Base-by-base conservation (phyloP, 495 filamentous ascomycete genomes). In the Pseudomonodictys pantanalensis region DNA sequence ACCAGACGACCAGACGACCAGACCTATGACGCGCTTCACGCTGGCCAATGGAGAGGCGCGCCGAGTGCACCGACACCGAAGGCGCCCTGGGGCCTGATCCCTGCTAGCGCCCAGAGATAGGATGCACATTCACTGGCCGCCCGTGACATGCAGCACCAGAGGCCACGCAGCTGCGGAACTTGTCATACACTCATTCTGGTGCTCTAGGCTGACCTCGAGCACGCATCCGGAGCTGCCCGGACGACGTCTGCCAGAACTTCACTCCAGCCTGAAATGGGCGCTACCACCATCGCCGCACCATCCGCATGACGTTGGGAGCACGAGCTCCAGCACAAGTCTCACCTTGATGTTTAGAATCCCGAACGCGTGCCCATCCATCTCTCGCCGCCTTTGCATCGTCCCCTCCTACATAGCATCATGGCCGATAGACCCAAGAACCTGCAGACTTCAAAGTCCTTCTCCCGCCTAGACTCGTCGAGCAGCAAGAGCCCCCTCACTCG, bases 361-460 rank as follows among this genome's bases (percentile, higher is more conserved):
- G 25, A n/a, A 48, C 43, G 55, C 35, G 33, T 44, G 23, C 56
- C 45, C 56, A 35, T 48, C 25, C 44, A 28, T 28, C 35, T 29
- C 54, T 25, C 18, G 42, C 22, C 12, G 42, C 30, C 49, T 28
- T 44, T 33, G 22, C 57, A 29, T n/a, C 43, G 41, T 55, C 38
- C 11, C 18, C 23, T 15, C 28, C 41, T 9, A 38, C 17, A 51
- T 25, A 29, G 58, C 62, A 65, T 48, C 41, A 64, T 62, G 45
- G 47, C 39, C 57, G 35, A 56, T 15, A 73, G 66, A 61, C 76
- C 71, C 58, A 70, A 56, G 49, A 64, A 70, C 64, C 65, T 56
- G 66, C 78, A 73, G n/a, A 56, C 60, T 24, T 72, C 72, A 24
- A 79, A 71, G 51, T 83, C 84, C 8, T 85, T 83, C 63, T 79